Percentiles rank a stretch among this genome's conserved stretches.
phyloP scores from a whole-genome alignment of 202 grass and related monocot species.

The Panicum hallii region DNA sequence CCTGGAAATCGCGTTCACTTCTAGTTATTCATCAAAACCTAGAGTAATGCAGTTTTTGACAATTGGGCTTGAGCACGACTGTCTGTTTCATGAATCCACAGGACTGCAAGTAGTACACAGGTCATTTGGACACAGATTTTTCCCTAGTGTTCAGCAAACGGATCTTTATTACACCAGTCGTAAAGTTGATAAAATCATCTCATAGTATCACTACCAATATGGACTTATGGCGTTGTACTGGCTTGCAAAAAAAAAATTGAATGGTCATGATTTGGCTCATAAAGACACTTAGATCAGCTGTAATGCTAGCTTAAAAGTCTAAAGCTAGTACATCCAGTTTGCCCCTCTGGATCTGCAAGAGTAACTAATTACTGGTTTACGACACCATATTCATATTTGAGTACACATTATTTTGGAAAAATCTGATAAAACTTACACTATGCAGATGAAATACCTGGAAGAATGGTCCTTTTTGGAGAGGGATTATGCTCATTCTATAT shows the following conservation, averaged over 20 bases:
- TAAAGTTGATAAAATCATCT: neutral
- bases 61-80: neutral
- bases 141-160: too few species aligned
- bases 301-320: neutral
- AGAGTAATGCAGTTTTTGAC: neutral
- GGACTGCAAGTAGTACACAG: neutral
- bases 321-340: neutral
- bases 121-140: neutral
- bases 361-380: neutral
- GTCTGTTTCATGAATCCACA: neutral
- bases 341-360: neutral
- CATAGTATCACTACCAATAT: neutral
- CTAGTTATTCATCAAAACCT: neutral
- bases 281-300: neutral
- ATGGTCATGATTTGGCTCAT: slow-evolving; percentile 13
- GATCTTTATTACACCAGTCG: neutral
- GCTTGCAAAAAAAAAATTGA: neutral
- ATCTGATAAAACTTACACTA: slow-evolving; percentile 16
- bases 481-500: slow-evolving; percentile 55
- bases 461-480: slow-evolving; percentile 67
- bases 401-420: neutral
- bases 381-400: neutral
- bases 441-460: slow-evolving; percentile 69
- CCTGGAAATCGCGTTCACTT: neutral
- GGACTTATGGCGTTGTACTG: neutral